These are phyloP conservation scores for Venturia carpophila DNA, from an alignment of 2,329 filamentous ascomycete species.

Conservation along the genomic window DNA sequence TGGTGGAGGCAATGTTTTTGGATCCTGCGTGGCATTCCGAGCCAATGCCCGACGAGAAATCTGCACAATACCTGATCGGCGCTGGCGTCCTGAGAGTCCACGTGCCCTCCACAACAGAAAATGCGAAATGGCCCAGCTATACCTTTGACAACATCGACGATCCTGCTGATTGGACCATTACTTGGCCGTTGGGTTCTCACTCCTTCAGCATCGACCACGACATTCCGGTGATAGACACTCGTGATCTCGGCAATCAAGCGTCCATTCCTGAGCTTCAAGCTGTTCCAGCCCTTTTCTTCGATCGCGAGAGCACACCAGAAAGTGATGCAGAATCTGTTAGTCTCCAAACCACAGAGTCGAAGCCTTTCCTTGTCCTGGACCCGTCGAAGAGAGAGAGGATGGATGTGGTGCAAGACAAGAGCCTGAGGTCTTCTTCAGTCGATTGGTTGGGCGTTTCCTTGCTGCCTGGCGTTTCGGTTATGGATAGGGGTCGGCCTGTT, in stretches of 20 bases:
- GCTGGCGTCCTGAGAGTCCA: not conserved
- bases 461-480: constrained; percentile 8
- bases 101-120: not conserved
- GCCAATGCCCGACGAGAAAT: not conserved
- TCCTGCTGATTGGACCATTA: constrained; percentile 7
- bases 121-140: not conserved
- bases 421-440: not conserved
- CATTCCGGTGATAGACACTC: not conserved
- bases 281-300: not conserved
- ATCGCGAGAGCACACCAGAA: constrained; percentile 2
- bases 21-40: constrained; percentile 1
- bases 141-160: constrained; percentile 1
- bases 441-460: constrained; percentile 8
- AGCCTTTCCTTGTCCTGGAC: not conserved
- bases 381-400: constrained; percentile 1
- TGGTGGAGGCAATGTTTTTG: constrained; percentile 4
- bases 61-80: not conserved
- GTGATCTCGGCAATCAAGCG: not conserved
- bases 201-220: constrained; percentile 10
- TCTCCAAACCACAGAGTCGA: not conserved
- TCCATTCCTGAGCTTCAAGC: constrained; percentile 6
- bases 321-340: not conserved
- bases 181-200: constrained; percentile 7
- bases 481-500: constrained; percentile 14
- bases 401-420: constrained; percentile 5